Evolutionary conservation across 768 basidiomycete species (phyloP), one percentile per base, ranked within the genome.

Genomic region (Tricholomella constricta): DNA sequence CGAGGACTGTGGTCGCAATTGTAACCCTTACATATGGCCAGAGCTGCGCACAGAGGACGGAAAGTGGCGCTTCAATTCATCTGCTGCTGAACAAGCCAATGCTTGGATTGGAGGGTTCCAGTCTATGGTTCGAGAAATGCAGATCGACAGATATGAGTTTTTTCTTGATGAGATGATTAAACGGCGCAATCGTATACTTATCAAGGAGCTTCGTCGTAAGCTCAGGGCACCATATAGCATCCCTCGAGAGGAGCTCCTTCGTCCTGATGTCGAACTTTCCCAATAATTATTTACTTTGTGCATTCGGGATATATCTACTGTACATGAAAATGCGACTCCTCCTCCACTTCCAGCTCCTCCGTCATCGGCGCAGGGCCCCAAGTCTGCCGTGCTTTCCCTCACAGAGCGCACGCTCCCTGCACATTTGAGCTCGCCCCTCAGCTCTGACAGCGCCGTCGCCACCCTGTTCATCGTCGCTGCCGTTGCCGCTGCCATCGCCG

Each of bases 371-470:
- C 72, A 14, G 77, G 6, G 73, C 1, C 85, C 86, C 62, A 90
- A 91, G 62, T 89, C 84, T 2, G 86, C 86, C 46, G 73, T 88
- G 40, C 73, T 77, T 55, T 78, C 76, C 45, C 79, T 70, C 52
- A 70, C 69, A 12, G 76, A 72, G 36, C 75, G 71, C 22, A 75
- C 62, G 35, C 72, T 70, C 7, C 64, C 68, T 14, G 79, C 73
- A 44, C 87, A 68, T 57, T 72, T 75, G 59, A 90, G 86, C 63
- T 89, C 86, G 19, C 85, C 82, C 52, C 76, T 77, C 27, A 71
- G 59, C 45, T 72, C 62, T 41, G 58, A 48, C 26, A 41, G 23
- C n/a, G 17, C 14, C 11, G 9, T 17, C 9, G 15, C 17, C 4
- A 8, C 17, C 25, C 51, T 23, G 27, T 48, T 34, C n/a, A 15